Conservation (phyloP, 345 rosid genomes). For the Euclidium syriacum region DNA sequence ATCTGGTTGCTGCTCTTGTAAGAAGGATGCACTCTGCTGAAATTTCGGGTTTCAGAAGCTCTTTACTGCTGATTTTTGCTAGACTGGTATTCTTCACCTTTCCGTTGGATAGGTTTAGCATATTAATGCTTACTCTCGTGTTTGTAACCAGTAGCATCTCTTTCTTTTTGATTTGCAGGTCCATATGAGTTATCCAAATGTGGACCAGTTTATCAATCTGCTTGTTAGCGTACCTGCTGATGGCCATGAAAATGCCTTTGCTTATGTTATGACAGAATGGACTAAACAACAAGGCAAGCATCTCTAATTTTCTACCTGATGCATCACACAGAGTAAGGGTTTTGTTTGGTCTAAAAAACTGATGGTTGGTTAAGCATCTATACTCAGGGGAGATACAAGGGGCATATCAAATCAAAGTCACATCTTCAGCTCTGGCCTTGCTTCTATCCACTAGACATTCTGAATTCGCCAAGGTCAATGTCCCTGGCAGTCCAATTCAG, state of each 20-base stretch:
- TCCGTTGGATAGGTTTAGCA: constrained; percentile 8
- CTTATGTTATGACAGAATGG: constrained; percentile 90
- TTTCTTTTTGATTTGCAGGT: constrained; percentile 43
- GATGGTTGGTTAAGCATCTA: constrained; percentile 4
- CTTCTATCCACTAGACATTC: constrained; percentile 69
- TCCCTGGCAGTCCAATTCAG: constrained; percentile 68
- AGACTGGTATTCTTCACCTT: constrained; percentile 60
- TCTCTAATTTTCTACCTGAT: constrained; percentile 10
- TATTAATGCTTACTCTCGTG: neutral
- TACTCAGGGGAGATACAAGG: constrained; percentile 81
- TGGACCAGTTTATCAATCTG: constrained; percentile 72
- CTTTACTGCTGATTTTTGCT: constrained; percentile 81
- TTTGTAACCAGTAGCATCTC: neutral
- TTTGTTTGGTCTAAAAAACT: constrained; percentile 10
- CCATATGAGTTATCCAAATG: constrained; percentile 75
- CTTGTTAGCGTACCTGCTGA: constrained; percentile 58
- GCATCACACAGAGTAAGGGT: neutral
- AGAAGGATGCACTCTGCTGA: constrained; percentile 85
- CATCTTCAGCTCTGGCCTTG: constrained; percentile 76
- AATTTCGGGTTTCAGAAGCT: constrained; percentile 66
- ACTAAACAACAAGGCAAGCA: constrained; percentile 75
- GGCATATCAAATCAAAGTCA: constrained; percentile 80
- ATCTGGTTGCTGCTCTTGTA: constrained; percentile 80
- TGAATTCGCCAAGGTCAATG: constrained; percentile 65
- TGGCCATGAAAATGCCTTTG: constrained; percentile 61